Conservation (phyloP, 768 basidiomycete genomes). For the Mycena kentingensis region DNA sequence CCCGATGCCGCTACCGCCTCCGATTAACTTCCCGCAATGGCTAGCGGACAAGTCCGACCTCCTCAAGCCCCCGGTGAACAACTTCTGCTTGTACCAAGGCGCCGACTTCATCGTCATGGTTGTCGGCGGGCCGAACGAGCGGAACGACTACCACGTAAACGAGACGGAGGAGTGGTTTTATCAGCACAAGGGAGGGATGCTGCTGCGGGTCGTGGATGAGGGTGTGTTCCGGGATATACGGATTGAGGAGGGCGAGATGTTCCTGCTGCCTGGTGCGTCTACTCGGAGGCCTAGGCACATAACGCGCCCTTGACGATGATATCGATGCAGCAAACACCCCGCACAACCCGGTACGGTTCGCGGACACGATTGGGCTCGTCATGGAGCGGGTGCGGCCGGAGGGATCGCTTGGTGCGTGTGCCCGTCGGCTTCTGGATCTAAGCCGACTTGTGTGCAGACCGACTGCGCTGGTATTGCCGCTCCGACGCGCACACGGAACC, state of each 20-base stretch:
- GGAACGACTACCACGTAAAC: constrained; percentile 94
- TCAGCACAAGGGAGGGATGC: constrained; percentile 93
- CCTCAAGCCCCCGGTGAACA: constrained; percentile 90
- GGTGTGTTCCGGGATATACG: constrained; percentile 79
- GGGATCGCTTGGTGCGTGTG: constrained; percentile 64
- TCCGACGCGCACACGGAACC: constrained; percentile 60
- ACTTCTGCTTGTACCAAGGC: constrained; percentile 82
- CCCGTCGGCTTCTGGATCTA: not conserved
- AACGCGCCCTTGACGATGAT: not conserved
- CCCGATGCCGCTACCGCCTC: constrained; percentile 76
- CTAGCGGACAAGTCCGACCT: constrained; percentile 76
- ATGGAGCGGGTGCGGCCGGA: constrained; percentile 83
- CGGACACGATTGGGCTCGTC: constrained; percentile 89
- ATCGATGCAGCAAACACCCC: constrained; percentile 81
- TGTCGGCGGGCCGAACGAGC: constrained; percentile 92
- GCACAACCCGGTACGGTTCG: constrained; percentile 92
- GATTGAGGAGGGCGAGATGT: constrained; percentile 97
- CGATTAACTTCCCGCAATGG: constrained; percentile 92
- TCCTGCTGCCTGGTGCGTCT: constrained; percentile 79
- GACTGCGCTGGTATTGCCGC: constrained; percentile 90
- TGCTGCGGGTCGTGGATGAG: constrained; percentile 82
- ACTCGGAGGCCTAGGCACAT: not conserved
- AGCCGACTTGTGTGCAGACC: constrained; percentile 53
- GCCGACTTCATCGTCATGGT: constrained; percentile 94
- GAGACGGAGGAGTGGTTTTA: constrained; percentile 99